Evolutionary conservation across 306 rosid species (phyloP), one percentile per base, ranked within the genome.

Genomic region (Senna tora): DNA sequence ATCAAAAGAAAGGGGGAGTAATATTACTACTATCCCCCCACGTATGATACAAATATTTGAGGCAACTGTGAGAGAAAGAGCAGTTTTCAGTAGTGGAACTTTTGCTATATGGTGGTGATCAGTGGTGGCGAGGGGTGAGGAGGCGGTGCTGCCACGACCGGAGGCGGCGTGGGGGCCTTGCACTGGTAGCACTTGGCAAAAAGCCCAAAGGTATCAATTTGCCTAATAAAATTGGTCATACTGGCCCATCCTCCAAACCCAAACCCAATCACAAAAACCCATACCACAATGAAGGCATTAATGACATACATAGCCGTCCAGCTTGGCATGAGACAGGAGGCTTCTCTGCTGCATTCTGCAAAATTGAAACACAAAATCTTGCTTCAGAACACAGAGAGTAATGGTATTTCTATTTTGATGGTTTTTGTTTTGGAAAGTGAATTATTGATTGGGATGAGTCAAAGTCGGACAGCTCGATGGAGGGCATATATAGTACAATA

Each of bases 161-260:
- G 33, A 0, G 81, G 33, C 9, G 74, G 82, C 1, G 50, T n/a
- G 5, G 90, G 80, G 0, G 89, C 42, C 61, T 88, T 84, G 86
- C 94, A 88, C 54, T 88, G 94, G 62, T 88, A 88, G 86, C 94
- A 88, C 71, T 84, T 86, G 49, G 94, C 91, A 21, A 88, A 88
- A 46, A 88, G 86, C 41, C 94, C 94, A 42, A 88, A 88, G 0
- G 87, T 72, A 80, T 86, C 87, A 11, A 88, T 78, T 66, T 88
- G 94, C 70, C 58, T 72, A 0, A 88, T 72, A 53, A 88, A 88
- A 75, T 86, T 88, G 58, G 87, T 88, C 82, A 88, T 7, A 59
- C 94, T 88, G 28, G 94, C 94, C 94, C 94, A 88, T 62, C 94
- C 94, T 8, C 94, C 94, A 21, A 88, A 88, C 82, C 91, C 94